These are phyloP conservation scores for Guadua angustifolia DNA, from an alignment of 176 grass and related monocot species.

Conservation along the genomic window DNA sequence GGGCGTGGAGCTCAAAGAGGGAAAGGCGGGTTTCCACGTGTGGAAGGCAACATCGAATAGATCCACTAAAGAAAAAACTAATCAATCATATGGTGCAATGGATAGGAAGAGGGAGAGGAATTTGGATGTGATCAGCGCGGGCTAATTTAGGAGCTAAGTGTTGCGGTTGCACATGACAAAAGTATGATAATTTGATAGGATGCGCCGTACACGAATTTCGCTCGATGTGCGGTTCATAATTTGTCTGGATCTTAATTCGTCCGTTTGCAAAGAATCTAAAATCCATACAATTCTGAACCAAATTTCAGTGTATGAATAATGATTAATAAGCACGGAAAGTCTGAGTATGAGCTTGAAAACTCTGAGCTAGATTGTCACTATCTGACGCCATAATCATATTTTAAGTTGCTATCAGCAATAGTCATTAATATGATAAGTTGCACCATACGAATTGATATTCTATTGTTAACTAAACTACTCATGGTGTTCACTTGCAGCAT, in stretches of 20 bases:
- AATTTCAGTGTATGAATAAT: background rate
- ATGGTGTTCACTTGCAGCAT: background rate
- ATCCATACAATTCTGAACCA: background rate
- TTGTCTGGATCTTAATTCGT: background rate
- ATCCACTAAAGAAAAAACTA: slow-evolving; percentile 9
- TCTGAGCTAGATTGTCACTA: background rate
- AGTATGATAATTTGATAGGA: slow-evolving; percentile 6
- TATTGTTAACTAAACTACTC: background rate
- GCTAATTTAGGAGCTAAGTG: slow-evolving; percentile 19
- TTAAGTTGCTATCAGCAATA: background rate
- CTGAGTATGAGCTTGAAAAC: background rate
- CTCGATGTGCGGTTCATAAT: background rate
- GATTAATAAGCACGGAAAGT: no score
- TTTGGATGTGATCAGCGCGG: slow-evolving; percentile 10
- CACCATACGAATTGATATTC: background rate
- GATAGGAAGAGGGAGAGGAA: background rate
- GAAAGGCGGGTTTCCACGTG: slow-evolving; percentile 49
- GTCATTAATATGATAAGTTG: background rate
- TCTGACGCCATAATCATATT: background rate
- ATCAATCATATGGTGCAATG: slow-evolving; percentile 32
- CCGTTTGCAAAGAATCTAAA: background rate
- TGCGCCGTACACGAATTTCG: slow-evolving; percentile 3
- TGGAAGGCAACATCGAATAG: slow-evolving; percentile 35
- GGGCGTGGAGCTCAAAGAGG: slow-evolving; percentile 46
- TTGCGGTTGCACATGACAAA: background rate